Base-by-base conservation (phyloP, 345 rosid genomes). In the Eutrema japonicum region DNA sequence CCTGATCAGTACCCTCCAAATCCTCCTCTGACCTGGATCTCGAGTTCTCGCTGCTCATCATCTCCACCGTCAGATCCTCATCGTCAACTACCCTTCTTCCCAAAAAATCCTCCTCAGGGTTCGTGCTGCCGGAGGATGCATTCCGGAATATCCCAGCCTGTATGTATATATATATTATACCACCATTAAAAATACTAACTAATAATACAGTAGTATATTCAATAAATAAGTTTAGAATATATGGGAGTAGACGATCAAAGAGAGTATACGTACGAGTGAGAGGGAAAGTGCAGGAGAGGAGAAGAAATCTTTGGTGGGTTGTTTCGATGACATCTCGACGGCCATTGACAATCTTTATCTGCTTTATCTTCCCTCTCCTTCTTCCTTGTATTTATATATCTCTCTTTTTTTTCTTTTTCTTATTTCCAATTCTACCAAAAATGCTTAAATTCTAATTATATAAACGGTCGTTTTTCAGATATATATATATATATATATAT, bases 261-360 rank as follows among this genome's bases (percentile, higher is more conserved):
- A 56, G 18, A 22, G 50, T 82, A 41, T 41, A 38, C n/a, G 12
- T 58, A 94, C 99, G 72, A 95, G 98, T 49, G 86, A 85, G 76
- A 95, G 98, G 57, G 99, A 95, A 69, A 95, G 99, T 35, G 98
- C 94, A 22, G 99, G 99, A 73, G 99, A 88, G 54, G 99, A 92
- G 54, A 95, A 92, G 87, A 88, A 90, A 77, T 95, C 94, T 78
- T 95, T 92, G 82, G 85, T 73, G 10, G 95, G 93, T 68, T 85
- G 93, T 61, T 87, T 91, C 27, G 80, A 85, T 37, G 96, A 85
- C 97, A 91, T 91, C 84, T 91, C 90, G 70, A 91, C 85, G 71
- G 90, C 97, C 96, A 92, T 89, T 86, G 79, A 76, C 79, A 54
- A 59, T 51, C 10, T 62, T 36, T 10, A 8, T 37, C 38, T 64